These are phyloP conservation scores for Trichomonascaceae sp. DNA, from an alignment of 1,139 yeast genomes.

Conservation along the genomic window DNA sequence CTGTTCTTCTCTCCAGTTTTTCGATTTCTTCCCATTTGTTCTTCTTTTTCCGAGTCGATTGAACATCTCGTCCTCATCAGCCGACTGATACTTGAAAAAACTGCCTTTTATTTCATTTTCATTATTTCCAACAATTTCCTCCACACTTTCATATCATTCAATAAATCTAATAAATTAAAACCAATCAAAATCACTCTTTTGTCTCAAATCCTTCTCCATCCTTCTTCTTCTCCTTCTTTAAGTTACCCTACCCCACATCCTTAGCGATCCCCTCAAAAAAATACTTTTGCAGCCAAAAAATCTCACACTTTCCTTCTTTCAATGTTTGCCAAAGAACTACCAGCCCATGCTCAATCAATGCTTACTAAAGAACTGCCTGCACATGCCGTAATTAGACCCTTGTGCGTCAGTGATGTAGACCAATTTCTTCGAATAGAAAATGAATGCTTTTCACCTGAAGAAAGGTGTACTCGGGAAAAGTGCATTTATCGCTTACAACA, in stretches of 20 bases:
- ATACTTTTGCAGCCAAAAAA: background rate
- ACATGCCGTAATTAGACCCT: conserved; percentile 77
- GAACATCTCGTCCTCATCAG: too few relatives aligned
- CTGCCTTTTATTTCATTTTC: too few relatives aligned
- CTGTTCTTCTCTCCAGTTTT: too few relatives aligned
- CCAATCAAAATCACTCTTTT: too few relatives aligned
- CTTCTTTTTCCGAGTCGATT: too few relatives aligned
- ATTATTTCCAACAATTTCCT: too few relatives aligned
- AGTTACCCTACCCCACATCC: background rate
- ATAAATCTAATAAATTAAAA: background rate
- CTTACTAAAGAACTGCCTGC: conserved; percentile 39
- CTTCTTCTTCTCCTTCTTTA: too few relatives aligned
- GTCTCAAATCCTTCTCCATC: too few relatives aligned
- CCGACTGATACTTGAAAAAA: too few relatives aligned
- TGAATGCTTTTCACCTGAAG: conserved; percentile 64
- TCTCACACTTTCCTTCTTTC: background rate
- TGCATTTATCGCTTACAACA: conserved; percentile 62
- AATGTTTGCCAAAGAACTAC: conserved; percentile 32
- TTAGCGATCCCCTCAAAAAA: background rate
- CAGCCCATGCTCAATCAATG: conserved; percentile 44
- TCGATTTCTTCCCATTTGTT: too few relatives aligned
- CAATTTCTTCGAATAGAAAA: conserved; percentile 57
- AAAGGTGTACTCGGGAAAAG: conserved; percentile 56
- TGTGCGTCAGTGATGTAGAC: conserved; percentile 61
- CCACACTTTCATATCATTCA: too few relatives aligned